Evolutionary conservation across 306 rosid genomes (phyloP), one percentile per base, ranked within the genome.

Genomic region (Vicia villosa): DNA sequence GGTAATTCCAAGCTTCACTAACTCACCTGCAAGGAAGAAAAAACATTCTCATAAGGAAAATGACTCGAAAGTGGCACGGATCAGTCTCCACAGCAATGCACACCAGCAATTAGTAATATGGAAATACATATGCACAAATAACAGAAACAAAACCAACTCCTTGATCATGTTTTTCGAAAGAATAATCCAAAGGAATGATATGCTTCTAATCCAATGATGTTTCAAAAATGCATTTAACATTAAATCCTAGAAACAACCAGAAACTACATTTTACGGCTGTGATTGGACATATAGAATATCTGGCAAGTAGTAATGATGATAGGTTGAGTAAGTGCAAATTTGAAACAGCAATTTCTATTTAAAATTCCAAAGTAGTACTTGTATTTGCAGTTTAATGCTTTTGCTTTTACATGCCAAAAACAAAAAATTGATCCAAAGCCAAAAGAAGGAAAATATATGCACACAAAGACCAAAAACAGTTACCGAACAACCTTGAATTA

Each of bases 1-100:
- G 11, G 88, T 84, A 81, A 94, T 88, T 81, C 98, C 98, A 83
- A 94, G 97, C 86, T 87, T 94, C 74, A 40, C 81, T 55, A 94
- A 84, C 79, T 94, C 98, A 77, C 80, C 98, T 94, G 88, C 86
- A 81, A 79, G 70, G 58, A 69, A 69, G 46, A 62, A 69, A 20
- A 8, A 71, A 13, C 60, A 76, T 41, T 76, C 59, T 22, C 63
- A 51, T 16, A 8, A 19, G 61, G 62, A 60, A 80, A 65, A 46
- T 57, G 49, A 41, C 36, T 56, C 37, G 9, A 70, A 57, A 56
- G 59, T 15, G 50, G 42, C 51, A 38, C 37, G 26, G 20, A 69
- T 3, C 71, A 51, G 8, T 51, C 38, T 64, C 54, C 55, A 66
- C 73, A 77, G 70, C 50, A 69, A 32, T 55, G 64, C 60, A 45